These are phyloP conservation scores for Solanum chacoense DNA, from an alignment of 305 asterid species.

Conservation along the genomic window DNA sequence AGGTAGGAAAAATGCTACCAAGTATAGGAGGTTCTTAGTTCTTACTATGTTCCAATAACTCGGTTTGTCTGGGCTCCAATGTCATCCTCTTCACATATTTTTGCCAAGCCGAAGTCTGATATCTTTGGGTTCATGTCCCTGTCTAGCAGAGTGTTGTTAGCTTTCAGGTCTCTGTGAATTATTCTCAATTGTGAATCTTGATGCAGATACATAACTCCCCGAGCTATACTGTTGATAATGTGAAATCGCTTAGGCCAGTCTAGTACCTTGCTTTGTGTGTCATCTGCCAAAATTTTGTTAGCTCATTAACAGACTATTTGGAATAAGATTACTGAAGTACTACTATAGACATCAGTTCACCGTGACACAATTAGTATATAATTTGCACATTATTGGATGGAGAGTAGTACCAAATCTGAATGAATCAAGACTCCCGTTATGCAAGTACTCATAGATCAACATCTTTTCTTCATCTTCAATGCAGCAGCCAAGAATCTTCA, in stretches of 20 bases:
- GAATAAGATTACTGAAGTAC: neutral
- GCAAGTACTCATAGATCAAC: constrained; percentile 29
- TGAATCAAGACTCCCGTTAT: constrained; percentile 17
- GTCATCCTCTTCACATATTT: constrained; percentile 16
- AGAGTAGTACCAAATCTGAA: constrained; percentile 12
- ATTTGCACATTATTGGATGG: neutral
- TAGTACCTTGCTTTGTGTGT: neutral
- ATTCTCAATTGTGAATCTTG: constrained; percentile 23
- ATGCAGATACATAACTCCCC: constrained; percentile 19
- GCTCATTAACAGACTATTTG: neutral
- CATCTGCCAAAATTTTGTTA: neutral
- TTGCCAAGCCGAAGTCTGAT: constrained; percentile 21
- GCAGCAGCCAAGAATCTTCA: constrained; percentile 31
- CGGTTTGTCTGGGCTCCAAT: constrained; percentile 13
- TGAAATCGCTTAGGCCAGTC: constrained; percentile 11
- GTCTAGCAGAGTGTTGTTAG: constrained; percentile 21
- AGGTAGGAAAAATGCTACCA: neutral
- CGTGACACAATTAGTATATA: neutral
- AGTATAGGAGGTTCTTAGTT: neutral
- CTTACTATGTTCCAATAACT: constrained; percentile 27
- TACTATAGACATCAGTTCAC: neutral
- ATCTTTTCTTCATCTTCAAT: constrained; percentile 21
- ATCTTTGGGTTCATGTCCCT: constrained; percentile 20
- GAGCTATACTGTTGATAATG: constrained; percentile 14
- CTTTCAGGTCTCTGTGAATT: constrained; percentile 20